These are phyloP conservation scores for Dujonia santamariae DNA, from an alignment of 1,139 yeast genomes.

Conservation along the genomic window DNA sequence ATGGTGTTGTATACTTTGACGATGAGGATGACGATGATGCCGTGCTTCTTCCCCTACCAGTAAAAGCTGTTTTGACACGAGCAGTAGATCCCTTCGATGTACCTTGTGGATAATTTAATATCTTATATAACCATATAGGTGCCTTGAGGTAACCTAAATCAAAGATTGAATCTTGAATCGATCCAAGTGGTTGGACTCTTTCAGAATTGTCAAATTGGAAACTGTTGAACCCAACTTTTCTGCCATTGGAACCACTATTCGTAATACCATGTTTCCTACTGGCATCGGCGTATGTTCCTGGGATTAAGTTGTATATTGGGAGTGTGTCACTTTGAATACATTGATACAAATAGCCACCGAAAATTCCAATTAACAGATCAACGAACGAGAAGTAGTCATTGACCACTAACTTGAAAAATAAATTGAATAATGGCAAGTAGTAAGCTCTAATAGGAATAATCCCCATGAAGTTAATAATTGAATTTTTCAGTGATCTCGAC, in stretches of 20 bases:
- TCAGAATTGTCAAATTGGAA: background rate
- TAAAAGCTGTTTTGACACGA: conserved; percentile 17
- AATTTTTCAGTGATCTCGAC: conserved; percentile 53
- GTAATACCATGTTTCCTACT: conserved; percentile 11
- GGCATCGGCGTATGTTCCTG: conserved; percentile 40
- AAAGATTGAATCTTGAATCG: conserved; percentile 34
- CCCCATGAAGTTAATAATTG: conserved; percentile 49
- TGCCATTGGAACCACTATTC: conserved; percentile 17
- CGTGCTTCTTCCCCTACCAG: no score
- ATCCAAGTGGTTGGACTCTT: background rate
- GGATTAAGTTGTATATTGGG: conserved; percentile 40
- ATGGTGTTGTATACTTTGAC: no score
- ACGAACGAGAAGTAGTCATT: conserved; percentile 39
- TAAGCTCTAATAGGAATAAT: conserved; percentile 58
- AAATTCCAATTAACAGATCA: conserved; percentile 46
- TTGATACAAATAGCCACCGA: conserved; percentile 56
- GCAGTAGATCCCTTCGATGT: conserved; percentile 31
- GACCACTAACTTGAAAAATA: conserved; percentile 45
- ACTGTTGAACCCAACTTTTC: conserved; percentile 28
- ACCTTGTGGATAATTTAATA: conserved; percentile 29
- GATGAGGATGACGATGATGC: no score
- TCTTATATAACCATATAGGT: conserved; percentile 33
- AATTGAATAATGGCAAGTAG: conserved; percentile 53
- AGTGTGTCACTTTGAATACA: conserved; percentile 56
- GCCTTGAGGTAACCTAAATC: conserved; percentile 46